A percentile compares a stretch with the other conserved stretches of the same genome.
Evolutionary conservation across 2,329 filamentous ascomycete genomes (phyloP).

Genomic region (Aspergillus ruber): DNA sequence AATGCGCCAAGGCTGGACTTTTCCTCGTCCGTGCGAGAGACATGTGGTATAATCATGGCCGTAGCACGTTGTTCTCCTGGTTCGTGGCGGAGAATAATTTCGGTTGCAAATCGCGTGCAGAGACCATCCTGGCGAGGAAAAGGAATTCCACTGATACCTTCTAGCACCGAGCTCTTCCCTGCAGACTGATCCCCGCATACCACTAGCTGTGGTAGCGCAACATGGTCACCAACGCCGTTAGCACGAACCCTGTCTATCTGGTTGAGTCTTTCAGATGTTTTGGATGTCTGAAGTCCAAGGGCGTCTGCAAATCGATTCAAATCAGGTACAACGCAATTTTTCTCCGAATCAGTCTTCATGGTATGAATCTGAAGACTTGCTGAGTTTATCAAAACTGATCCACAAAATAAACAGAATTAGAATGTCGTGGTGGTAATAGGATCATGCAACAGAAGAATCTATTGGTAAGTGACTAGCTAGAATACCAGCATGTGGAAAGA

Average conservation of each 20-base stretch:
- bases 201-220: conserved; percentile 54
- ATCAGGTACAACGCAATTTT: too few species aligned
- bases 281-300: conserved; percentile 1
- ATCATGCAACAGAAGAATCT: too few species aligned
- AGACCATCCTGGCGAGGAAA: conserved; percentile 56
- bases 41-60: conserved; percentile 7
- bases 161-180: conserved; percentile 55
- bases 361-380: too few species aligned
- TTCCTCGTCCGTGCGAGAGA: conserved; percentile 7
- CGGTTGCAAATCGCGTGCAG: conserved; percentile 58
- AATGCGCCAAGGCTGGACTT: conserved; percentile 6
- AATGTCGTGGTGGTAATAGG: too few species aligned
- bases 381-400: too few species aligned
- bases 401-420: too few species aligned
- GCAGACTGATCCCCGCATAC: conserved; percentile 59
- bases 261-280: conserved; percentile 35
- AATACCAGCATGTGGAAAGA: too few species aligned
- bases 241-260: conserved; percentile 50
- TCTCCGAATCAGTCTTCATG: too few species aligned
- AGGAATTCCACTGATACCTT: conserved; percentile 55
- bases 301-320: too few species aligned
- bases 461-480: too few species aligned
- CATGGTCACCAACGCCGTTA: conserved; percentile 45
- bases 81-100: conserved; percentile 44
- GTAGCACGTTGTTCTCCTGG: not conserved